Evolutionary conservation across 164 flowering plant species (phyloP), one percentile per base, ranked within the genome.

Genomic region (Saururus chinensis): DNA sequence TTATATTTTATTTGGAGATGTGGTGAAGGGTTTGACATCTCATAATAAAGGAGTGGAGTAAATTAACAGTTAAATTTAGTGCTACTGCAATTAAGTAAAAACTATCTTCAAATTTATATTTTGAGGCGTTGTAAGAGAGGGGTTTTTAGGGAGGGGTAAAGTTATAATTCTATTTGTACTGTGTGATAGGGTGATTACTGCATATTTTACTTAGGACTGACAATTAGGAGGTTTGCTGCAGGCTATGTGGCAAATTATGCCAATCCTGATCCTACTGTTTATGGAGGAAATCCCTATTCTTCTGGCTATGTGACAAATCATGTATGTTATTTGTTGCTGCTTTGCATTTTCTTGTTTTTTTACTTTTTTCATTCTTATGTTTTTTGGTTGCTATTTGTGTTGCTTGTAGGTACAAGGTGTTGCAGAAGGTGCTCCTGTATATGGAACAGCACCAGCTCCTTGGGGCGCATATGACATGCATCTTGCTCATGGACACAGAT

Each of bases 381-480:
- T 51, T 58, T 25, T 19, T 58, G 60, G 40, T 13, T 26, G n/a
- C 20, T 19, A 14, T 40, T 58, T 7, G n/a, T 58, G 60, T 30
- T 30, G 9, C 57, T 60, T 74, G 68, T 77, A 92, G 96, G 81
- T 58, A 24, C 95, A 81, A 64, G 70, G 79, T 75, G 85, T 78
- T 62, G 74, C 75, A 23, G 96, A 90, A 79, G 81, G 74, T 63
- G 84, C 40, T 71, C 73, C 86, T 58, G 92, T 75, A 20, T 86
- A 88, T 78, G 95, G 88, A 69, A 74, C 79, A 63, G 89, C 78
- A 56, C 79, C 92, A 59, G 89, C 75, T 76, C 65, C 86, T 21
- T 93, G 98, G 98, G 84, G 82, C 63, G 73, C 82, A 55, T 88
- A 93, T 76, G 92, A 85, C 60, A 74, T 81, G 80, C 98, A 88